Base-by-base conservation (phyloP, 805 yeast species). In the Cyberlindnera euphorbiae region DNA sequence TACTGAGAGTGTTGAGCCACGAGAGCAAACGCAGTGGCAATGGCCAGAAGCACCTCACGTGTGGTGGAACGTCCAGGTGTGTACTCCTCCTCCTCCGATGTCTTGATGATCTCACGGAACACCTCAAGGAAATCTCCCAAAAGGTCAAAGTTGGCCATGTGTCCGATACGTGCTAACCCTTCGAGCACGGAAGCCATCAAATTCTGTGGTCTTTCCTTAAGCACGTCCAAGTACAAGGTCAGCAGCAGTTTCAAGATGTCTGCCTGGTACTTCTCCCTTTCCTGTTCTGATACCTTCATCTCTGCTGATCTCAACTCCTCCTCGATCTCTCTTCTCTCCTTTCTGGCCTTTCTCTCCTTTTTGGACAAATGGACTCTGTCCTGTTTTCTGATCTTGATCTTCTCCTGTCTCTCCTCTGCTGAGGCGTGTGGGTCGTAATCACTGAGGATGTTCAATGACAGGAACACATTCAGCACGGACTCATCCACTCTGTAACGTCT, bases 101-200 rank as follows among this genome's bases (percentile, higher is more conserved):
- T 84, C 10, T 53, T 50, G 57, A 87, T 75, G 17, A 89, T 73
- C 59, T 93, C 97, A 47, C 89, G 71, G 58, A 93, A 69, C 7
- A 89, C 96, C 55, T 82, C 94, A 34, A 93, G 67, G 60, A 93
- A 79, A 57, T 93, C 98, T 17, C 97, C 97, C 48, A 93, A 71
- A 30, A 93, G 67, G 47, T 93, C 97, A 39, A 90, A 77, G 55
- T 93, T 93, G 17, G 94, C 88, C 79, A 89, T 79, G 52, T 82
- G 93, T 3, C 97, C 96, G 55, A 81, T 88, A 53, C 77, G 77
- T 1, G 97, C 84, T 38, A 93, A 63, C 4, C 97, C 97, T 63
- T 93, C 97, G 36, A 93, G 66, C 0, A 90, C 94, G 0, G 90
- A 71, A 7, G 94, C 96, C 68, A 87, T 78, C 35, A 93, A 64